These are phyloP conservation scores for Pelargonium cotyledonis DNA, from an alignment of 441 rosid species.

Conservation along the genomic window DNA sequence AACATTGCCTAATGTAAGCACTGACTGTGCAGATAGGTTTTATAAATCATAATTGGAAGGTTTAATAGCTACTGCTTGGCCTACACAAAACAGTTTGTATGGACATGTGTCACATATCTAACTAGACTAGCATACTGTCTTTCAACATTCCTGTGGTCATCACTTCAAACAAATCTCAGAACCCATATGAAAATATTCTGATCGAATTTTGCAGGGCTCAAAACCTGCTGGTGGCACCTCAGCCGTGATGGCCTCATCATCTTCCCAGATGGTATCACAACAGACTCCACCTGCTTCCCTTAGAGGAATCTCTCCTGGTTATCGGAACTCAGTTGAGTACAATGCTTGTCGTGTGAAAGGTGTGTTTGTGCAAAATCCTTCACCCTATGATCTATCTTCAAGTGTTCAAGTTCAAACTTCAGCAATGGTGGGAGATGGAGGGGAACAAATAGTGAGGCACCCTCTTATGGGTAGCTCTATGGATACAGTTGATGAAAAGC, in stretches of 20 bases:
- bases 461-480: constrained; percentile 47
- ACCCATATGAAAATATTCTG: constrained; percentile 15
- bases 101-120: not conserved
- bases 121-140: constrained; percentile 2
- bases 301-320: constrained; percentile 56
- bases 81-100: not conserved
- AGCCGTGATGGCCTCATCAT: constrained; percentile 41
- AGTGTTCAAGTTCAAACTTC: constrained; percentile 44
- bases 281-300: constrained; percentile 54
- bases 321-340: constrained; percentile 53
- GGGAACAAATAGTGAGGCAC: constrained; percentile 43
- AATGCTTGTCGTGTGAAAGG: constrained; percentile 71
- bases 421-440: constrained; percentile 48
- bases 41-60: not conserved
- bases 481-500: constrained; percentile 54
- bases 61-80: not conserved
- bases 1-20: not conserved
- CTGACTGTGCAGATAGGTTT: not conserved
- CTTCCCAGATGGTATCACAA: constrained; percentile 58
- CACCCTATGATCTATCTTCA: constrained; percentile 54
- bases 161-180: constrained; percentile 5
- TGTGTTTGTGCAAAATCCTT: constrained; percentile 54
- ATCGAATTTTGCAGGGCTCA: constrained; percentile 51
- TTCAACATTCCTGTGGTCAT: constrained; percentile 13
- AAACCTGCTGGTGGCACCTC: constrained; percentile 59